Conservation (phyloP, 768 basidiomycete species). For the Mrakia hoshinonis region DNA sequence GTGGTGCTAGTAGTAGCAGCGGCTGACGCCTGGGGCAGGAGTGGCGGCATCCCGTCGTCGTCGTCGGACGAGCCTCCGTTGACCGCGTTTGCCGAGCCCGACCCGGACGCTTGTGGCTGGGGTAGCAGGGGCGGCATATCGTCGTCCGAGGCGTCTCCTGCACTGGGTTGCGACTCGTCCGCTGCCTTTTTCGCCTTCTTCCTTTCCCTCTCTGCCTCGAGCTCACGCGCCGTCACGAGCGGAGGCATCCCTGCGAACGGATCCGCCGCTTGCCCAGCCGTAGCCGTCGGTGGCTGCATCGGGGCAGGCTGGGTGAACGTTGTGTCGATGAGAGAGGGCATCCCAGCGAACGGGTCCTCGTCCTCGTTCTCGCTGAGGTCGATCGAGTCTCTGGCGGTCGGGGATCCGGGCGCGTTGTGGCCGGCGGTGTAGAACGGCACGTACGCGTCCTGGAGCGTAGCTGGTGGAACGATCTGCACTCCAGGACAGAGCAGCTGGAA, state of each 20-base stretch:
- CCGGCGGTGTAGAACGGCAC: neutral
- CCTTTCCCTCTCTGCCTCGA: neutral
- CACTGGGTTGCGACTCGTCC: too few species aligned
- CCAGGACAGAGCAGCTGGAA: neutral
- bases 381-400: neutral
- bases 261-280: neutral
- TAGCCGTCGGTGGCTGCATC: too few species aligned
- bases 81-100: too few species aligned
- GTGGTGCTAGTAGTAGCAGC: too few species aligned
- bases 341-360: neutral
- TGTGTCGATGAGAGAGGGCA: neutral
- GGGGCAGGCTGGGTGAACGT: too few species aligned
- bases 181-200: too few species aligned
- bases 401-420: neutral
- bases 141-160: too few species aligned
- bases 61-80: too few species aligned
- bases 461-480: neutral
- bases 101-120: too few species aligned
- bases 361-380: neutral
- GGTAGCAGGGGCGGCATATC: too few species aligned
- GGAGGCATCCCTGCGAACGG: neutral
- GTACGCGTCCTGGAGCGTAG: neutral
- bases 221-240: neutral
- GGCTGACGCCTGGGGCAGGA: too few species aligned
- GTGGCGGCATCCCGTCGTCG: too few species aligned